phyloP scores from a whole-genome alignment of 768 basidiomycete genomes.

The Termitomyces sp. region DNA sequence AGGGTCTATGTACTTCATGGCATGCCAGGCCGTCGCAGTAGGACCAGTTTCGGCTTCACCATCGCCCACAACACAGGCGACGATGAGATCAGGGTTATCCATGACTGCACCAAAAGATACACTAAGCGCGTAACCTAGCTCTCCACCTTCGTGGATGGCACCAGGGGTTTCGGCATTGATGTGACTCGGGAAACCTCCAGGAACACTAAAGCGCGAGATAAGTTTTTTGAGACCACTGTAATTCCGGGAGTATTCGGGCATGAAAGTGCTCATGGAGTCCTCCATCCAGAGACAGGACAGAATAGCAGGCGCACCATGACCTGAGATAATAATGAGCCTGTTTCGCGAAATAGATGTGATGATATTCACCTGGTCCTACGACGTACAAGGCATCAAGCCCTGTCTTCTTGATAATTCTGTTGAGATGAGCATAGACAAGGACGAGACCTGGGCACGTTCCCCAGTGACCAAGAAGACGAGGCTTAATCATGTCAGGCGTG shows the following conservation, averaged over 20 bases:
- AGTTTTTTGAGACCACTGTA: constrained; percentile 57
- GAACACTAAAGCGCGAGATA: constrained; percentile 69
- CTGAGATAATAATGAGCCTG: constrained; percentile 18
- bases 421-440: constrained; percentile 69
- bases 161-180: constrained; percentile 86
- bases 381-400: constrained; percentile 65
- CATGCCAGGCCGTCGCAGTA: constrained; percentile 79
- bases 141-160: constrained; percentile 87
- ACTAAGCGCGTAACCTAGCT: constrained; percentile 83
- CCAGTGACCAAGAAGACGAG: constrained; percentile 78
- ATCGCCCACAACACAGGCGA: constrained; percentile 80
- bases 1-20: constrained; percentile 87
- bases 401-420: constrained; percentile 53
- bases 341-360: neutral
- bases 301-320: constrained; percentile 84
- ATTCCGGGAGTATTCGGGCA: constrained; percentile 53
- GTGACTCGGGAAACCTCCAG: constrained; percentile 80
- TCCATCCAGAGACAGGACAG: constrained; percentile 87
- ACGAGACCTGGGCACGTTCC: constrained; percentile 77
- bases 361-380: constrained; percentile 61
- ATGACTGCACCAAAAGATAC: constrained; percentile 87
- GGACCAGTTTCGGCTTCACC: constrained; percentile 84
- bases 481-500: constrained; percentile 68
- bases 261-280: constrained; percentile 56
- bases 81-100: constrained; percentile 85